A percentile compares a stretch with the other conserved stretches of the same genome.
These are phyloP conservation scores for Eremothecium sinecaudum DNA, from an alignment of 1,139 yeast genomes.

Conservation along the genomic window DNA sequence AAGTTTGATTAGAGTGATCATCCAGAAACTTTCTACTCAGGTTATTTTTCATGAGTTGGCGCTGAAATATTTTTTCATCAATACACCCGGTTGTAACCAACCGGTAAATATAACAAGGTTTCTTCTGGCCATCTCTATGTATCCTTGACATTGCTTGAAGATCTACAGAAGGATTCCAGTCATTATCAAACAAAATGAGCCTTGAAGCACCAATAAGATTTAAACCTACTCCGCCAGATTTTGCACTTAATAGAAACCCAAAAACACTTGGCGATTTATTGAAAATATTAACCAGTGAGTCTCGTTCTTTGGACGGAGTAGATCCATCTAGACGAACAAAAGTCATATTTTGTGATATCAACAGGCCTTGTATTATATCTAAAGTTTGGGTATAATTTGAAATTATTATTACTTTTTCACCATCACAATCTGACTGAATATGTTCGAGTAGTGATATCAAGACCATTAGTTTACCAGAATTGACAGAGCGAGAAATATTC, in stretches of 20 bases:
- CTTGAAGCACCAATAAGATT: slow-evolving; percentile 88
- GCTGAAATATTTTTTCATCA: slow-evolving; percentile 88
- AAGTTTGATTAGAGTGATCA: slow-evolving; percentile 32
- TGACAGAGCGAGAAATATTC: slow-evolving; percentile 30
- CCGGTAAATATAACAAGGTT: slow-evolving; percentile 73
- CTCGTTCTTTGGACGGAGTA: slow-evolving; percentile 59
- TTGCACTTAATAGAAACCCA: slow-evolving; percentile 74
- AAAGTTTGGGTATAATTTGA: slow-evolving; percentile 86
- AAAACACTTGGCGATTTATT: slow-evolving; percentile 46
- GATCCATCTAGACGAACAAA: slow-evolving; percentile 75
- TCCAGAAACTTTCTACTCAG: slow-evolving; percentile 73
- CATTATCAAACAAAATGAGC: slow-evolving; percentile 73
- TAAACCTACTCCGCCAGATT: slow-evolving; percentile 91
- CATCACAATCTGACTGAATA: slow-evolving; percentile 38
- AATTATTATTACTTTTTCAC: slow-evolving; percentile 68
- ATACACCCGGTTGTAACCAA: slow-evolving; percentile 80
- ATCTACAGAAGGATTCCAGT: slow-evolving; percentile 92
- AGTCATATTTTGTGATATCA: slow-evolving; percentile 42
- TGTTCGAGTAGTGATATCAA: slow-evolving; percentile 47
- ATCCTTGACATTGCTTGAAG: slow-evolving; percentile 93
- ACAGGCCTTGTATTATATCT: slow-evolving; percentile 57
- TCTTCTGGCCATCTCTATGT: slow-evolving; percentile 84
- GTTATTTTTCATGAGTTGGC: slow-evolving; percentile 82
- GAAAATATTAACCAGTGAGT: slow-evolving; percentile 57
- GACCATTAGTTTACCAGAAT: slow-evolving; percentile 47